Percentiles rank a stretch among this genome's conserved stretches.
Evolutionary conservation across 2,329 filamentous ascomycete species (phyloP).

Genomic region (Cercospora janseana): DNA sequence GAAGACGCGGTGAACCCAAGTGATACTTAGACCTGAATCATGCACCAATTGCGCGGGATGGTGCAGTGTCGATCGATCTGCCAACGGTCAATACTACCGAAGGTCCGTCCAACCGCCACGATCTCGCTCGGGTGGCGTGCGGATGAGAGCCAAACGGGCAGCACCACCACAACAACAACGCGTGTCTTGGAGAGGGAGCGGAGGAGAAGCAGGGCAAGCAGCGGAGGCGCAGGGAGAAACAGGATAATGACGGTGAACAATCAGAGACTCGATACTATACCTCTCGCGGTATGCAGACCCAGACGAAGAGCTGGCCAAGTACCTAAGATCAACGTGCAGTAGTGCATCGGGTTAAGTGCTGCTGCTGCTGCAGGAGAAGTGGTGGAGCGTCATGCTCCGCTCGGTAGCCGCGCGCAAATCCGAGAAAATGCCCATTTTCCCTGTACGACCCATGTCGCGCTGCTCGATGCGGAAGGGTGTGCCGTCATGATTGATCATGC

Average conservation of each 20-base stretch:
- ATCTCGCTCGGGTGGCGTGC: too few relatives aligned
- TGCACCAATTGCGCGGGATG: too few relatives aligned
- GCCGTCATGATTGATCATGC: neutral
- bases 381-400: too few relatives aligned
- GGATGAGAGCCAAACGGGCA: too few relatives aligned
- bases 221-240: neutral
- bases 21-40: too few relatives aligned
- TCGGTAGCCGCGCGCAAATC: conserved; percentile 5
- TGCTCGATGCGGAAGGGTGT: neutral
- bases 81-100: too few relatives aligned
- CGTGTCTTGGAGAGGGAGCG: neutral
- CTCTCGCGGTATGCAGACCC: conserved; percentile 1
- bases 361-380: neutral
- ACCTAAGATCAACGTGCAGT: conserved; percentile 19
- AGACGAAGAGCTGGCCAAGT: conserved; percentile 3
- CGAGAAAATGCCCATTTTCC: too few relatives aligned
- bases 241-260: too few relatives aligned
- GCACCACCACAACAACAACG: too few relatives aligned
- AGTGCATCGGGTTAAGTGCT: neutral
- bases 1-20: too few relatives aligned
- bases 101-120: too few relatives aligned
- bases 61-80: too few relatives aligned
- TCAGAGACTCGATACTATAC: neutral
- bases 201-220: neutral
- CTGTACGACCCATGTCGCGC: neutral